These are phyloP conservation scores for Penicillium digitatum DNA, from an alignment of 2,329 filamentous ascomycete species.

Conservation along the genomic window DNA sequence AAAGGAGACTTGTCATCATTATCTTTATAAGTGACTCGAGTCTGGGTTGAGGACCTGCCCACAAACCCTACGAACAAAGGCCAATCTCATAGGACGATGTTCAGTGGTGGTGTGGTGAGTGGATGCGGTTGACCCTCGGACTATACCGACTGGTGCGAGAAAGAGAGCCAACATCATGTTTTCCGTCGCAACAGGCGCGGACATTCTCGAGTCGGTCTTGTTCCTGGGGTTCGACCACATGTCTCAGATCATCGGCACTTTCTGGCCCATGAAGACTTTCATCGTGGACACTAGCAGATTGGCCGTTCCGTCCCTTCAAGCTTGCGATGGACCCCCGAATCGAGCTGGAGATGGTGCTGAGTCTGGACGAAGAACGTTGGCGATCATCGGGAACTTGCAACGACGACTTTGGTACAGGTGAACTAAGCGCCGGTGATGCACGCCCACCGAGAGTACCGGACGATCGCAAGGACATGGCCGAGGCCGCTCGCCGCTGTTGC, in stretches of 20 bases:
- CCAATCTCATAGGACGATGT: conserved; percentile 8
- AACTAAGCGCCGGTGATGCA: conserved; percentile 35
- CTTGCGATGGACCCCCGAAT: conserved; percentile 51
- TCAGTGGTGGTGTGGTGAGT: conserved; percentile 33
- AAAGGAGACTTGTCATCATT: conserved; percentile 24
- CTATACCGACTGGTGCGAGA: conserved; percentile 42
- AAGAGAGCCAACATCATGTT: conserved; percentile 62
- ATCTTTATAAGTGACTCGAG: conserved; percentile 18
- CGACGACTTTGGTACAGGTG: conserved; percentile 32
- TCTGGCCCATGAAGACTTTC: conserved; percentile 53
- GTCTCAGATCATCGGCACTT: conserved; percentile 76
- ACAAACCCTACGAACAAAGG: conserved; percentile 23
- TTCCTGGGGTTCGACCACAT: conserved; percentile 65
- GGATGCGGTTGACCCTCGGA: conserved; percentile 37
- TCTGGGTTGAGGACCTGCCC: conserved; percentile 24
- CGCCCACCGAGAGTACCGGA: conserved; percentile 34
- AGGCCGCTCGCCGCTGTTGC: conserved; percentile 36
- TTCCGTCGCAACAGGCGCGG: conserved; percentile 91
- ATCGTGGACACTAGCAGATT: conserved; percentile 38
- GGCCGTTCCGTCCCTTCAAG: conserved; percentile 42
- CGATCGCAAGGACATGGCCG: conserved; percentile 38
- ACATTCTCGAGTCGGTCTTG: conserved; percentile 87
- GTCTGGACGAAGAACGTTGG: conserved; percentile 45
- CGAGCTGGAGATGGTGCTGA: conserved; percentile 46
- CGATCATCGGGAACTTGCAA: conserved; percentile 35